Evolutionary conservation across 139 green algal species (phyloP), one percentile per base, ranked within the genome.

Genomic region (Haematococcus sp.): DNA sequence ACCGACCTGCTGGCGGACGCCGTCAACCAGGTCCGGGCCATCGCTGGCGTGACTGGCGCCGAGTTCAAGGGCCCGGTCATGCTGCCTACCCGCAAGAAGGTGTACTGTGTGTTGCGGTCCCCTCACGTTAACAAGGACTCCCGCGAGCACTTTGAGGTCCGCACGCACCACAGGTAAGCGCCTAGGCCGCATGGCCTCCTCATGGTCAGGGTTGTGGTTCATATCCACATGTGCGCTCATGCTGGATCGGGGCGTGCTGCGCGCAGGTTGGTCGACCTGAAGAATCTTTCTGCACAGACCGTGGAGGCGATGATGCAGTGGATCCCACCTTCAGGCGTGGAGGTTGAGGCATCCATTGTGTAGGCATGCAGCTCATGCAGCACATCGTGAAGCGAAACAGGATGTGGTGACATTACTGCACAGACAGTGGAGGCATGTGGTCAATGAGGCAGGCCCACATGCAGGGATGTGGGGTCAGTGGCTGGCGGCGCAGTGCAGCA

Each of bases 81-180:
- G 78, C 81, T 97, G 43, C 93, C 93, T 33, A 96, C 91, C 31
- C 79, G 81, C 67, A 83, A 74, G 66, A 74, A 69, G 49, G 67
- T 89, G 1, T 97, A 91, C 80, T 95, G 88, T 74, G 87, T 97
- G 54, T 83, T 97, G 56, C 86, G 90, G 44, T 96, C 90, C 1
- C 93, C 93, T 4, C 92, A 97, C 83, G 93, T 97, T 13, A 89
- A 97, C 87, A 96, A 96, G 85, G 88, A 97, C 56, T 88, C 87
- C 17, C 85, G 91, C 31, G 93, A 97, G 86, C 93, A 97, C 83
- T 97, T 97, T 75, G 91, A 97, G 83, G 90, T 95, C 22, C 81
- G 88, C 25, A 95, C 87, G 3, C 92, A 95, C 86, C 82, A 91
- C 61, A 85, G 59, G 70, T 68, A 28, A 56, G 34, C n/a, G 23